phyloP scores from a whole-genome alignment of 106 monocot genomes.

The Dioscorea dumetorum region DNA sequence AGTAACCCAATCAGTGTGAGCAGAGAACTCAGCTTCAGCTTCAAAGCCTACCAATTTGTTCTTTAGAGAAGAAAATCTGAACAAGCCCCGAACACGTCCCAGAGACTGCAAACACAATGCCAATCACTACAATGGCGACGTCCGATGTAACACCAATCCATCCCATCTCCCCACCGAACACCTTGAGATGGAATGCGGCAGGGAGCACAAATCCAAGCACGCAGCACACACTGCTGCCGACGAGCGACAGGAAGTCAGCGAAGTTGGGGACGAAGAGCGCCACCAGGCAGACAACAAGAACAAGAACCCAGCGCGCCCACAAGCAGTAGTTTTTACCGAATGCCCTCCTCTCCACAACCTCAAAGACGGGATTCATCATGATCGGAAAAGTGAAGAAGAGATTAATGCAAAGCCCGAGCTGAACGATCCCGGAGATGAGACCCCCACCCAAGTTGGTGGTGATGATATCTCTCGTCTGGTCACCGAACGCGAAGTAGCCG shows the following conservation, averaged over 20 bases:
- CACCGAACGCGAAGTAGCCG: constrained; percentile 39
- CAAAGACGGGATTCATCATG: constrained; percentile 44
- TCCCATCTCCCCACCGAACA: constrained; percentile 23
- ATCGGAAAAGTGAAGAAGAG: constrained; percentile 41
- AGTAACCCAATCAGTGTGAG: too few species aligned
- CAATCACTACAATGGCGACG: constrained; percentile 13
- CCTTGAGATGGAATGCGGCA: constrained; percentile 29
- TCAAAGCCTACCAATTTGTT: too few species aligned
- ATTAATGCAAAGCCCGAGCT: constrained; percentile 34
- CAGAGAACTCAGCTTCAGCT: too few species aligned
- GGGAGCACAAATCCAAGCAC: constrained; percentile 32
- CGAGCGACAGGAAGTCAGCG: constrained; percentile 36
- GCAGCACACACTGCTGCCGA: constrained; percentile 37
- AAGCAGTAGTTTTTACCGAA: constrained; percentile 17
- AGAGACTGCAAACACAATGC: constrained; percentile 19
- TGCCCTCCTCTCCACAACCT: constrained; percentile 30
- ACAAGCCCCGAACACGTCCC: constrained; percentile 20
- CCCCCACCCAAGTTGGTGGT: constrained; percentile 37
- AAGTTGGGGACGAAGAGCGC: constrained; percentile 38
- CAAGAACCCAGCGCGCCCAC: constrained; percentile 28
- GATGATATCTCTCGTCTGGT: constrained; percentile 38
- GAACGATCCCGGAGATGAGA: constrained; percentile 15
- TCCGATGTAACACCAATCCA: constrained; percentile 7
- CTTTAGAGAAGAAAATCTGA: constrained; percentile 20
- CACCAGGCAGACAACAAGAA: constrained; percentile 18